These are phyloP conservation scores for Aspergillus tubingensis DNA, from an alignment of 2,329 filamentous ascomycete species.

Conservation along the genomic window DNA sequence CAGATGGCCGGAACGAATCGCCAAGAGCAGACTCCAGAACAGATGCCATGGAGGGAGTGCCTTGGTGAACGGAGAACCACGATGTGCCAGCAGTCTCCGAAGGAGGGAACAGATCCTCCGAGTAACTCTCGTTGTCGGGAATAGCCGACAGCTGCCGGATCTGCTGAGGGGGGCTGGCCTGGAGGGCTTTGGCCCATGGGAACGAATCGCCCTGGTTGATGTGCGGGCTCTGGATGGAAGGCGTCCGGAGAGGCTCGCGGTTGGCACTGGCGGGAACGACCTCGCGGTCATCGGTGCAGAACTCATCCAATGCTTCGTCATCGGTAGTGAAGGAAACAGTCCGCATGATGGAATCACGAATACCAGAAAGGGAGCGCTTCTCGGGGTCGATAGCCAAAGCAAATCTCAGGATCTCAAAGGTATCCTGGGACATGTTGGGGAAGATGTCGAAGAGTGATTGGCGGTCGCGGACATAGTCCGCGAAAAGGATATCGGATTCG, in stretches of 20 bases:
- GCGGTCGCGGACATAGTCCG: slow-evolving; percentile 89
- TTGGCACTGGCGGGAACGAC: slow-evolving; percentile 78
- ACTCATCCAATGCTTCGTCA: slow-evolving; percentile 89
- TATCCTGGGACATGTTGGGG: slow-evolving; percentile 97
- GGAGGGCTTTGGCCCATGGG: slow-evolving; percentile 91
- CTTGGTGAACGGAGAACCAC: slow-evolving; percentile 75
- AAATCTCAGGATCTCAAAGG: slow-evolving; percentile 87
- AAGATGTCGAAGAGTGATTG: slow-evolving; percentile 98
- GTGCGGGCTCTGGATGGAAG: slow-evolving; percentile 86
- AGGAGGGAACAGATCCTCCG: slow-evolving; percentile 81
- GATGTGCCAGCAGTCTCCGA: slow-evolving; percentile 66
- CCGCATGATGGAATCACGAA: slow-evolving; percentile 75
- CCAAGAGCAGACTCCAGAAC: slow-evolving; percentile 81
- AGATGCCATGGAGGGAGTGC: slow-evolving; percentile 80
- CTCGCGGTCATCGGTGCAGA: slow-evolving; percentile 79
- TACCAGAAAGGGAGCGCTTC: slow-evolving; percentile 78
- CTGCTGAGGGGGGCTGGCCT: slow-evolving; percentile 70
- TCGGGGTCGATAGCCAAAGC: slow-evolving; percentile 88
- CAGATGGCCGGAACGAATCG: slow-evolving; percentile 75
- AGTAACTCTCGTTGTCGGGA: slow-evolving; percentile 73
- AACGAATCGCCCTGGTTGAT: slow-evolving; percentile 77
- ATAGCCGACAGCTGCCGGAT: slow-evolving; percentile 85
- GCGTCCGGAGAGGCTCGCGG: slow-evolving; percentile 91
- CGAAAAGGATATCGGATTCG: slow-evolving; percentile 85
- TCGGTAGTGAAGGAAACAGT: slow-evolving; percentile 90